phyloP scores from a whole-genome alignment of 306 rosid species.

The Astragalus glycyphyllos region DNA sequence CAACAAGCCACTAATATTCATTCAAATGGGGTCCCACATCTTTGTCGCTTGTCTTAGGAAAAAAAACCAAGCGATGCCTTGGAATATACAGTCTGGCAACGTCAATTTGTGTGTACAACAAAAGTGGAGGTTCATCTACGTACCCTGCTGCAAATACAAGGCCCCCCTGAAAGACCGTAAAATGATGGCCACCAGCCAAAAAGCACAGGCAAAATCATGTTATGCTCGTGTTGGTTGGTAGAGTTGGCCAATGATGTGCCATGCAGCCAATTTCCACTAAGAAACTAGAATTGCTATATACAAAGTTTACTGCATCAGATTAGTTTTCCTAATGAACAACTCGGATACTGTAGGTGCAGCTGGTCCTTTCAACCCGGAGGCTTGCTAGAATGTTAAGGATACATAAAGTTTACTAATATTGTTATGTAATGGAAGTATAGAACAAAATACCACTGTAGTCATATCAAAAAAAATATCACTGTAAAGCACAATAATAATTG shows the following conservation, averaged over 20 bases:
- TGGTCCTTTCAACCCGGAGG: slow-evolving; percentile 16
- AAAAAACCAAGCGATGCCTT: slow-evolving; percentile 31
- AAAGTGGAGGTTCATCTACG: slow-evolving; percentile 31
- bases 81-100: slow-evolving; percentile 46
- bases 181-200: background rate
- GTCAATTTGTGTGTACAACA: slow-evolving; percentile 21
- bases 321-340: slow-evolving; percentile 6
- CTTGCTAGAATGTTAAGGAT: background rate
- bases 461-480: background rate
- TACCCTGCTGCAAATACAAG: slow-evolving; percentile 18
- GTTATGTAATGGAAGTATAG: background rate
- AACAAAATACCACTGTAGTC: no score
- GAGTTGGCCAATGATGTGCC: slow-evolving; percentile 7
- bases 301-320: slow-evolving; percentile 13
- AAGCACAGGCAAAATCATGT: slow-evolving; percentile 24
- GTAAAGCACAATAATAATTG: slow-evolving; percentile 19
- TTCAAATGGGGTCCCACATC: slow-evolving; percentile 44
- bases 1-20: slow-evolving; percentile 46
- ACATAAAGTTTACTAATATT: slow-evolving; percentile 17
- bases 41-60: slow-evolving; percentile 23
- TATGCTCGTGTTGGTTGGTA: slow-evolving; percentile 16
- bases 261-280: slow-evolving; percentile 18
- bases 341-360: slow-evolving; percentile 7
- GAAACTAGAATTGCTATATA: background rate
- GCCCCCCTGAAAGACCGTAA: slow-evolving; percentile 20